Base-by-base conservation (phyloP, 192 early-diverging fungal species). In the Spizellomyces punctatus region DNA sequence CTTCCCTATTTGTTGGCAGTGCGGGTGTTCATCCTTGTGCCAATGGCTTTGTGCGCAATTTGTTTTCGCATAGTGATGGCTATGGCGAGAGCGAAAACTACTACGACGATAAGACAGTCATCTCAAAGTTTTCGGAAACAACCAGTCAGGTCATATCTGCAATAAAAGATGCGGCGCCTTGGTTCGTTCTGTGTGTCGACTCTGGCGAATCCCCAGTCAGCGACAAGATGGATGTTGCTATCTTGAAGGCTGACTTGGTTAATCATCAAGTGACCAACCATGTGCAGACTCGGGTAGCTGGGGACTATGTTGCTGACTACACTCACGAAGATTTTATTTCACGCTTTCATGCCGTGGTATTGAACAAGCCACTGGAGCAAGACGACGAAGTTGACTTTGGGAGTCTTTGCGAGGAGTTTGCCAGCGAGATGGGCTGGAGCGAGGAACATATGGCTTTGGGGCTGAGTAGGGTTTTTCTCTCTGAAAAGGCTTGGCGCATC, bases 161-260 rank as follows among this genome's bases (percentile, higher is more conserved):
- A 17, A 52, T 72, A 21, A n/a, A 52, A 17, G 71, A 72, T 54
- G 71, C 71, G 27, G 27, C 17, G 17, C 61, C 71, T 0, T 72
- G 71, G 71, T 72, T 72, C 46, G 71, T 72, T 27, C 12, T 72
- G 27, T 64, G 71, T 41, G 62, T 64, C 9, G 71, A 72, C 27
- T 19, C 71, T 6, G 71, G 71, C n/a, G 71, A 72, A 43, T 64
- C 61, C 19, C 60, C 60, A 0, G 14, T 64, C 52, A 64, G 71
- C 49, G 78, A 82, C 36, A 78, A 84, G 58, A 85, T 89, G 73
- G 92, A 95, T 71, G 70, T 76, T 21, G 82, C 83, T 19, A 78
- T 82, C 41, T 83, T 96, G 16, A 86, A 89, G 64, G 58, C 46
- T 6, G 71, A 72, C 21, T 5, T 72, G 17, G 48, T 57, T 12